phyloP scores from a whole-genome alignment of 2,329 filamentous ascomycete genomes.

The Xylaria sp. region DNA sequence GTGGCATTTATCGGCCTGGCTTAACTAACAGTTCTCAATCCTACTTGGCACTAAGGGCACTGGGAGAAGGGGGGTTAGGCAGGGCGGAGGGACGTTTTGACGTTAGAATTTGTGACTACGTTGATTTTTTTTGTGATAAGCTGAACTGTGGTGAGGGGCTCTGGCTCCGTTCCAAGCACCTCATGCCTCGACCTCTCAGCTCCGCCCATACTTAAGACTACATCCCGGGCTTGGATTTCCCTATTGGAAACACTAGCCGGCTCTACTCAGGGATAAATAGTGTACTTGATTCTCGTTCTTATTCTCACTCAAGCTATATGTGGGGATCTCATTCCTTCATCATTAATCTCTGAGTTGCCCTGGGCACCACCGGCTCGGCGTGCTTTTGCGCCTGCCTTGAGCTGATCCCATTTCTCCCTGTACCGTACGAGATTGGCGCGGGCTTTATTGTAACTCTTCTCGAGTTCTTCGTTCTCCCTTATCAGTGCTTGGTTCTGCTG shows the following conservation, averaged over 20 bases:
- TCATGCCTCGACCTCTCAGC: neutral
- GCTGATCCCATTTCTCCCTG: slow-evolving; percentile 64
- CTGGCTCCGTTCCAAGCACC: neutral
- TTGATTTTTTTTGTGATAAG: neutral
- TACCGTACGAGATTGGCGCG: slow-evolving; percentile 63
- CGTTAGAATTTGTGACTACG: neutral
- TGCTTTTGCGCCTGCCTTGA: slow-evolving; percentile 66
- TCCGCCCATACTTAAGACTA: neutral
- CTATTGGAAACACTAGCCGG: neutral
- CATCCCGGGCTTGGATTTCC: neutral
- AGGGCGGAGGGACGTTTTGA: neutral
- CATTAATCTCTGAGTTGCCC: slow-evolving; percentile 27
- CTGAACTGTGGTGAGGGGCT: neutral
- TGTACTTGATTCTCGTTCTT: neutral
- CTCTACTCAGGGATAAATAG: neutral
- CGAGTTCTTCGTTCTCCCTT: slow-evolving; percentile 68
- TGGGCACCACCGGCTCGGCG: slow-evolving; percentile 41
- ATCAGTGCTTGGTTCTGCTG: slow-evolving; percentile 64
- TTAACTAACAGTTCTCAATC: too few species aligned
- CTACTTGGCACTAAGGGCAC: too few species aligned
- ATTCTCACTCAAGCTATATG: slow-evolving; percentile 12
- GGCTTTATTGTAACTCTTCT: slow-evolving; percentile 65
- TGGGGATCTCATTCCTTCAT: slow-evolving; percentile 29
- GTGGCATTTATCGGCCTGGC: too few species aligned
- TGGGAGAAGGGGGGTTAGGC: neutral